A percentile compares a stretch with the other conserved stretches of the same genome.
phyloP scores from a whole-genome alignment of 2,329 filamentous ascomycete species.

The Chaetomium sp. region DNA sequence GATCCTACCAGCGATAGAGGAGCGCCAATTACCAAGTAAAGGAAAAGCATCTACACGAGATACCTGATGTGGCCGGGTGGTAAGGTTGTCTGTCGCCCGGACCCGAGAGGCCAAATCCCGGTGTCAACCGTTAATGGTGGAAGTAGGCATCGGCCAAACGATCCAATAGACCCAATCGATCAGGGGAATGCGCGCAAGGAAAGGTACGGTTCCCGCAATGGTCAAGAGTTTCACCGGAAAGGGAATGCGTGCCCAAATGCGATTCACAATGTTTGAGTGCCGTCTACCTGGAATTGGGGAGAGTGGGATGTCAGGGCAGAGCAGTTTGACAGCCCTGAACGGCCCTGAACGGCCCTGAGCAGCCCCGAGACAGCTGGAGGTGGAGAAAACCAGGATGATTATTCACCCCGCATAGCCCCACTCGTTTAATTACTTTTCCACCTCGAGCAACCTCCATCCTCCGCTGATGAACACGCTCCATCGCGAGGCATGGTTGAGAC shows the following conservation, averaged over 20 bases:
- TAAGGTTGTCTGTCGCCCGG: neutral
- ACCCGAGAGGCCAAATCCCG: neutral
- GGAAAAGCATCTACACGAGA: constrained; percentile 1
- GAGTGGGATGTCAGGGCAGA: neutral
- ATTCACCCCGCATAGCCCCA: constrained; percentile 23
- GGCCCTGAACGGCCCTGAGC: neutral
- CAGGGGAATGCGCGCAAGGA: neutral
- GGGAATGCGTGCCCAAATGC: neutral
- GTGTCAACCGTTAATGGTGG: neutral
- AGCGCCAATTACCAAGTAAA: neutral
- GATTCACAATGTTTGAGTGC: neutral
- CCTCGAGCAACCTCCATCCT: neutral
- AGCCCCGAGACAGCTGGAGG: neutral
- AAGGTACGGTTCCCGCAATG: constrained; percentile 10
- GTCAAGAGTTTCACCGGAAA: no score
- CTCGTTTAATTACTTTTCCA: constrained; percentile 25
- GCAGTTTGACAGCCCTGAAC: neutral
- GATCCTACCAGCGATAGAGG: constrained; percentile 12
- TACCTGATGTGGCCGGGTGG: neutral
- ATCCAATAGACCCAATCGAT: neutral
- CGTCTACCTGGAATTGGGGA: neutral
- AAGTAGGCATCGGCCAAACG: neutral
- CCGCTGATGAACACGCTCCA: neutral
- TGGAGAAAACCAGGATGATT: constrained; percentile 26
- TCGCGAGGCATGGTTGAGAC: neutral